Conservation (phyloP, 768 basidiomycete species). For the Grammothele lineata region DNA sequence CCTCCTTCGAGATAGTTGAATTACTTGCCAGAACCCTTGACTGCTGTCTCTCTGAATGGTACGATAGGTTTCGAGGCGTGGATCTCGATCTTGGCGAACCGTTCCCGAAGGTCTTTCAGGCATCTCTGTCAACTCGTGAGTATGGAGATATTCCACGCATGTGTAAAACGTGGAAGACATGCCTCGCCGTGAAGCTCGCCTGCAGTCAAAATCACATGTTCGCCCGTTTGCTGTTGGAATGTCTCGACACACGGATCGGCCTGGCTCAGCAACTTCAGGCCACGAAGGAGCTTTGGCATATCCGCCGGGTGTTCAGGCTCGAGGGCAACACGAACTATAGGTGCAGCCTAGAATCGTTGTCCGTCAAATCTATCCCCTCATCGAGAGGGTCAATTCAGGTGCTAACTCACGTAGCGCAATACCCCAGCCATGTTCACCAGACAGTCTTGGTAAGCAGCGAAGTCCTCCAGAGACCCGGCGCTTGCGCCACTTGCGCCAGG, state of each 20-base stretch:
- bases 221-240: constrained; percentile 95
- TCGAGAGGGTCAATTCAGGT: too few species aligned
- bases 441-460: constrained; percentile 39
- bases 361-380: too few species aligned
- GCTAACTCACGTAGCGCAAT: constrained; percentile 48
- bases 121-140: constrained; percentile 59
- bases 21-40: constrained; percentile 66
- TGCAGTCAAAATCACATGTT: constrained; percentile 94
- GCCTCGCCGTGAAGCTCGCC: constrained; percentile 97
- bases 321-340: constrained; percentile 93
- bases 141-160: too few species aligned
- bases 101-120: constrained; percentile 90
- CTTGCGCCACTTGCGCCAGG: constrained; percentile 44
- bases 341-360: constrained; percentile 52
- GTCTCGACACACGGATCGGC: constrained; percentile 97
- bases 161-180: constrained; percentile 17
- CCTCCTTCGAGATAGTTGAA: too few species aligned
- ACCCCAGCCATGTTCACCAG: constrained; percentile 82
- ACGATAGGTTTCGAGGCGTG: constrained; percentile 95
- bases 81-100: constrained; percentile 91
- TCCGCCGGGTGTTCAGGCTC: constrained; percentile 82
- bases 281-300: constrained; percentile 84
- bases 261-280: constrained; percentile 85
- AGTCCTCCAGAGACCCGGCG: constrained; percentile 22
- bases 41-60: constrained; percentile 93